Percentiles rank a stretch among this genome's conserved stretches.
These are phyloP conservation scores for Coccomyxa subellipsoidea DNA, from an alignment of 163 green algal genomes.

Conservation along the genomic window DNA sequence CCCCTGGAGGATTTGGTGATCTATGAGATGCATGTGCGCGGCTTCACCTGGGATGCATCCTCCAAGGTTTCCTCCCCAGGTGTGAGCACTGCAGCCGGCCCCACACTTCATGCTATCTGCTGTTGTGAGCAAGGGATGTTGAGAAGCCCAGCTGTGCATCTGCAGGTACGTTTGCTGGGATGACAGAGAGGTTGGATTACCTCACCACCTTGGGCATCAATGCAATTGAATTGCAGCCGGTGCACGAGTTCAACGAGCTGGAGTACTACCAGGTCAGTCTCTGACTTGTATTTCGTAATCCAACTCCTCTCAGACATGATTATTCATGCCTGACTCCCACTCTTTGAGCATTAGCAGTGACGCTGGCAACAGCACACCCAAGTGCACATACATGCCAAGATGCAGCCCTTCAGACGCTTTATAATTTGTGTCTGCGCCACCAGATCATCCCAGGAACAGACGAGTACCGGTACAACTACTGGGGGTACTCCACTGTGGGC, in stretches of 20 bases:
- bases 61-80: conserved; percentile 37
- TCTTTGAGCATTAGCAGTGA: too few relatives aligned
- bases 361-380: too few relatives aligned
- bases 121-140: too few relatives aligned
- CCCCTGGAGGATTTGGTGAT: conserved; percentile 88
- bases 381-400: too few relatives aligned
- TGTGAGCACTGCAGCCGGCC: background rate
- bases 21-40: conserved; percentile 97
- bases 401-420: too few relatives aligned
- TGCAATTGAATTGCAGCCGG: conserved; percentile 93
- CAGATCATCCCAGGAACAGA: conserved; percentile 66
- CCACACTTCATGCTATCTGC: background rate
- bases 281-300: too few relatives aligned
- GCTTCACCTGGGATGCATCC: conserved; percentile 69
- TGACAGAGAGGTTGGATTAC: conserved; percentile 91
- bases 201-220: conserved; percentile 87
- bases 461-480: conserved; percentile 87
- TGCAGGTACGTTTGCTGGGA: conserved; percentile 81
- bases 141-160: too few relatives aligned
- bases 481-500: conserved; percentile 95
- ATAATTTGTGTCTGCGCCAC: too few relatives aligned
- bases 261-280: conserved; percentile 86
- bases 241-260: conserved; percentile 99
- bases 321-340: too few relatives aligned
- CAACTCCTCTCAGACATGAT: too few relatives aligned